Base-by-base conservation (phyloP, 768 basidiomycete genomes). In the Bullera alba region DNA sequence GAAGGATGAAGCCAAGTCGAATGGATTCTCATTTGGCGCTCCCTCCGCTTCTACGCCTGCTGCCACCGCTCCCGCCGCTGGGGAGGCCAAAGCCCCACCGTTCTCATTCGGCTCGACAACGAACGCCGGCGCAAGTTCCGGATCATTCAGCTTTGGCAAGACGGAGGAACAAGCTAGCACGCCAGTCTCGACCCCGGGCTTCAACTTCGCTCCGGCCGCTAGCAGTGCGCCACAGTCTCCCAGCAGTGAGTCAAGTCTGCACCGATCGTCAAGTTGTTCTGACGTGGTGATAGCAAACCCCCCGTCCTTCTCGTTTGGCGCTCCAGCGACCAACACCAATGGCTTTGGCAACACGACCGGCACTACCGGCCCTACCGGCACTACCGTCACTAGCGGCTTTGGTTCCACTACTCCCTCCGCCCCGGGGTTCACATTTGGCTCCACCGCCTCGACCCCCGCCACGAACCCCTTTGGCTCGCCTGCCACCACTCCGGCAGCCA, bases 11-110 rank as follows among this genome's bases (percentile, higher is more conserved):
- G 19, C 48, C 27, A 25, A 38, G n/a, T 23, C 46, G 17, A 17
- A 30, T 3, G 46, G 46, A 37, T 48, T 48, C 35, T 36, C 46
- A 4, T 48, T 48, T 26, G 46, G 46, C 44, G 50, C 36, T 16
- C 30, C 42, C 6, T n/a, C 50, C 2, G 25, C 42, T 4, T 4
- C 50, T 8, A 16, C 50, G 16, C 44, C 50, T 35, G 50, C 42
- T 5, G 42, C 42, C 26, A 25, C 42, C 16, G 19, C 42, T 16
- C 4, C 42, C 16, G 42, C 42, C 3, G 42, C 17, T 16, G n/a
- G n/a, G n/a, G n/a, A n/a, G n/a, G n/a, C n/a, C n/a, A n/a, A n/a
- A n/a, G 5, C 36, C 36, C 36, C 15, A 38, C n/a, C n/a, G 5
- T 22, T 38, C 44, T 46, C 44, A 8, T 46, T 46, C 44, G 32